These are phyloP conservation scores for Talaromyces sp. DNA, from an alignment of 2,329 filamentous ascomycete genomes.

Conservation along the genomic window DNA sequence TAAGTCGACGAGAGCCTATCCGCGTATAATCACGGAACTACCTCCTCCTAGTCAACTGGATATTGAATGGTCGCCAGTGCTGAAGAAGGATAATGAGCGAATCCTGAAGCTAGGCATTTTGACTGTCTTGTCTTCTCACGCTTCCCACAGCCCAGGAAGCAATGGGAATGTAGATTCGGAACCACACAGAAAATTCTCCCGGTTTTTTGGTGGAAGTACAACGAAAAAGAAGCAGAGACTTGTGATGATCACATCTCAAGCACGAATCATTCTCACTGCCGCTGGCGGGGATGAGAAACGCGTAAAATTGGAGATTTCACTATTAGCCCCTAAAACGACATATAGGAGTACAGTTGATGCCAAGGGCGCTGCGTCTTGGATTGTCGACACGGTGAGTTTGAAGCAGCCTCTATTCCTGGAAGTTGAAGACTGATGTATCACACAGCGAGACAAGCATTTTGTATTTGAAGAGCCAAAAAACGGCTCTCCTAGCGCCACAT, in stretches of 20 bases:
- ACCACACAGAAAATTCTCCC: constrained; percentile 73
- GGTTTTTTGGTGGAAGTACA: constrained; percentile 87
- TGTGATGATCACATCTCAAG: constrained; percentile 91
- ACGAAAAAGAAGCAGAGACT: constrained; percentile 89
- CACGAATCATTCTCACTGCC: constrained; percentile 81
- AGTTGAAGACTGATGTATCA: not conserved
- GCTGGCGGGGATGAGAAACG: constrained; percentile 95
- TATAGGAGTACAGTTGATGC: constrained; percentile 77
- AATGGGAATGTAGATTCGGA: constrained; percentile 60
- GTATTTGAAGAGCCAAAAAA: constrained; percentile 86
- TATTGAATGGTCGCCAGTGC: constrained; percentile 95
- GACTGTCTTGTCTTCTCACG: constrained; percentile 72
- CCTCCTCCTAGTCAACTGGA: constrained; percentile 95
- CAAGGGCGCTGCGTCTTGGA: constrained; percentile 86
- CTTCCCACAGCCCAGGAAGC: constrained; percentile 68
- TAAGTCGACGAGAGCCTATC: constrained; percentile 54
- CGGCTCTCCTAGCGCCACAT: constrained; percentile 55
- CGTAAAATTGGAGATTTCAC: constrained; percentile 83
- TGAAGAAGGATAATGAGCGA: constrained; percentile 84
- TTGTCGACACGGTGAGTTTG: constrained; percentile 80
- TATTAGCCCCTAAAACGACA: constrained; percentile 66
- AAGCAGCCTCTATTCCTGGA: not conserved
- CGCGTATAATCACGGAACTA: constrained; percentile 85
- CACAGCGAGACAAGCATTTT: constrained; percentile 78
- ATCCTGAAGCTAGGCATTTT: constrained; percentile 93